Percentiles rank a stretch among this genome's conserved stretches.
Conservation (phyloP, 2,329 filamentous ascomycete species). For the Nemania diffusa region DNA sequence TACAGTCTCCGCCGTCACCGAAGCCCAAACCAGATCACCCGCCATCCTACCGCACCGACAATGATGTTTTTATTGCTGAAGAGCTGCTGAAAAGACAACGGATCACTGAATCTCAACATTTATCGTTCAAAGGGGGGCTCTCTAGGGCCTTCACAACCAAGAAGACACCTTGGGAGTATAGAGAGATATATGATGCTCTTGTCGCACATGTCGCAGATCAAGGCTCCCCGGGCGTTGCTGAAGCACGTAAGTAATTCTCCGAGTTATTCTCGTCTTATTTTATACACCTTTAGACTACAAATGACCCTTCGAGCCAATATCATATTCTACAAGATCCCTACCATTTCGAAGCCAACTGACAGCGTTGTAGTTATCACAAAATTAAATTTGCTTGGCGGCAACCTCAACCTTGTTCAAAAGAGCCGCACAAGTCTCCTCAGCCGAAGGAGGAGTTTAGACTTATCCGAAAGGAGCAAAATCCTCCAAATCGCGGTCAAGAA, state of each 20-base stretch:
- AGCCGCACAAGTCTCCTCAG: slow-evolving; percentile 60
- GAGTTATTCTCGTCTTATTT: not conserved
- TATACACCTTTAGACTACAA: not conserved
- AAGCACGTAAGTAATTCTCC: slow-evolving; percentile 50
- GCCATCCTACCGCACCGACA: slow-evolving; percentile 57
- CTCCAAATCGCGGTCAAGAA: slow-evolving; percentile 63
- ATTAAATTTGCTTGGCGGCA: slow-evolving; percentile 60
- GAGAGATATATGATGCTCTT: slow-evolving; percentile 64
- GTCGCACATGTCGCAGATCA: slow-evolving; percentile 59
- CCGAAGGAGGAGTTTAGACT: slow-evolving; percentile 61
- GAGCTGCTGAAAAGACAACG: slow-evolving; percentile 62
- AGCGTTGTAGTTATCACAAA: slow-evolving; percentile 56
- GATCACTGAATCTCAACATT: slow-evolving; percentile 46
- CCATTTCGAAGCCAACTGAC: not conserved
- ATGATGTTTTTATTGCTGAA: slow-evolving; percentile 65
- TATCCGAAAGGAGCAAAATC: slow-evolving; percentile 61
- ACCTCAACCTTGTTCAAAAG: slow-evolving; percentile 61
- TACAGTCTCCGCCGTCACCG: slow-evolving; percentile 53
- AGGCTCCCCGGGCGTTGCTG: slow-evolving; percentile 65
- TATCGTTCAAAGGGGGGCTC: slow-evolving; percentile 54
- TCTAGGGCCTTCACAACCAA: slow-evolving; percentile 59
- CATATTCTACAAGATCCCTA: not conserved
- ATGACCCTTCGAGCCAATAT: not conserved
- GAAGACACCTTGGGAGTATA: slow-evolving; percentile 63
- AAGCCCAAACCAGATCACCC: slow-evolving; percentile 56